phyloP scores from a whole-genome alignment of 2,329 filamentous ascomycete genomes.

The Penicillium vulpinum region DNA sequence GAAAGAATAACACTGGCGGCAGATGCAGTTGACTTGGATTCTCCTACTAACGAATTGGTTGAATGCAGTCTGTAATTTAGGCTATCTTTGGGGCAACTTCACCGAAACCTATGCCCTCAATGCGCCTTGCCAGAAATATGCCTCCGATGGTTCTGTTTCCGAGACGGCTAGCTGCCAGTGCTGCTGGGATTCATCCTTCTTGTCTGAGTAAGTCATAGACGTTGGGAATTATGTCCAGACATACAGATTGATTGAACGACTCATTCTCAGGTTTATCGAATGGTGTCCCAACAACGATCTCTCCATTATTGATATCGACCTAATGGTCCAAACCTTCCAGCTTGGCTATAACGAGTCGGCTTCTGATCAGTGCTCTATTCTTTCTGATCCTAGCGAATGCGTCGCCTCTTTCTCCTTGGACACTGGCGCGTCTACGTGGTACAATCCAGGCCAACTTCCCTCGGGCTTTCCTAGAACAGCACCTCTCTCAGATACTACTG shows the following conservation, averaged over 20 bases:
- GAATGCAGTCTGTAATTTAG: slow-evolving; percentile 1
- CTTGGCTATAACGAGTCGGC: no score
- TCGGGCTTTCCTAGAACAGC: no score
- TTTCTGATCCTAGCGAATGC: no score
- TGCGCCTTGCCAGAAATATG: not conserved
- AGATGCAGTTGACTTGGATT: no score
- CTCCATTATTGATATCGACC: not conserved
- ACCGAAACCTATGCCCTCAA: not conserved
- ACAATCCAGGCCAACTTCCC: no score
- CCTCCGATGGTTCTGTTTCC: not conserved
- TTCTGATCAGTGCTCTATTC: no score
- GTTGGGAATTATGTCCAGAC: not conserved
- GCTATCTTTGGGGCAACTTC: slow-evolving; percentile 1
- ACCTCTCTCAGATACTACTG: no score
- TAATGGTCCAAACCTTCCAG: no score
- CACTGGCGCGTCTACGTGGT: no score
- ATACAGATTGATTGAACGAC: not conserved
- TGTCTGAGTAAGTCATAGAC: not conserved
- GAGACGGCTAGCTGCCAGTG: not conserved
- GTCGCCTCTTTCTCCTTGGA: no score
- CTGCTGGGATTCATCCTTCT: slow-evolving; percentile 2
- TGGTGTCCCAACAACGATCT: not conserved
- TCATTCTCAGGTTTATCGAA: not conserved
- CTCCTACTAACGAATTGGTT: not conserved
- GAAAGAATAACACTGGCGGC: no score